A percentile compares a stretch with the other conserved stretches of the same genome.
Conservation (phyloP, 2,329 filamentous ascomycete species). For the Pestalotiopsis sp. region DNA sequence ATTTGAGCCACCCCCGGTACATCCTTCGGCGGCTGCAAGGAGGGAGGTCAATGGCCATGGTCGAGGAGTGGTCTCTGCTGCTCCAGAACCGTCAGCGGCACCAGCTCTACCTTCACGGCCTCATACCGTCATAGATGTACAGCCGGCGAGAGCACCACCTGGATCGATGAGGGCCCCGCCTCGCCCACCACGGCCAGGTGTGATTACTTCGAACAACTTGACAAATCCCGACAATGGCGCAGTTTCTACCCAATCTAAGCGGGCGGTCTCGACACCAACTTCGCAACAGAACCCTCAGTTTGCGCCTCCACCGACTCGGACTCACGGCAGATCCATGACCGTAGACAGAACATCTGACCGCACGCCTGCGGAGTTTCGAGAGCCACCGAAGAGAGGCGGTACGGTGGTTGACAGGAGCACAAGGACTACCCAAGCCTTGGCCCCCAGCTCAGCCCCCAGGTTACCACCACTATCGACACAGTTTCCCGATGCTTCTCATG, state of each 20-base stretch:
- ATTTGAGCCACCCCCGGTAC: slow-evolving; percentile 57
- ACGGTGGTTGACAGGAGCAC: slow-evolving; percentile 20
- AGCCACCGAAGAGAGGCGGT: slow-evolving; percentile 26
- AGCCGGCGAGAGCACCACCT: slow-evolving; percentile 27
- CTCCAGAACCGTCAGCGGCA: slow-evolving; percentile 48
- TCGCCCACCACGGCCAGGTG: slow-evolving; percentile 42
- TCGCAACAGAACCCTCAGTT: slow-evolving; percentile 45
- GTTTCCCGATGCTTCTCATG: slow-evolving; percentile 82
- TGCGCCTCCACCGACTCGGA: slow-evolving; percentile 42
- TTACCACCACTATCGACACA: slow-evolving; percentile 57
- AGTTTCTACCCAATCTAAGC: slow-evolving; percentile 31
- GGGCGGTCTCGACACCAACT: slow-evolving; percentile 37
- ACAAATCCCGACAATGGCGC: slow-evolving; percentile 28
- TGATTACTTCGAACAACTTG: slow-evolving; percentile 23
- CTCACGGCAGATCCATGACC: slow-evolving; percentile 52
- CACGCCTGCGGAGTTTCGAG: slow-evolving; percentile 39
- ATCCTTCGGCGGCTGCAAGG: slow-evolving; percentile 48
- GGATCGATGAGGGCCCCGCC: slow-evolving; percentile 42
- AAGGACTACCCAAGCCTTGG: slow-evolving; percentile 19
- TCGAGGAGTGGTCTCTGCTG: slow-evolving; percentile 38
- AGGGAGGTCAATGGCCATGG: slow-evolving; percentile 47
- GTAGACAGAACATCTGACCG: slow-evolving; percentile 47
- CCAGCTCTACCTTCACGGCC: slow-evolving; percentile 55
- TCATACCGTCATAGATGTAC: slow-evolving; percentile 35
- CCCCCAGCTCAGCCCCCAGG: slow-evolving; percentile 37